Percentiles rank a stretch among this genome's conserved stretches.
Evolutionary conservation across 306 rosid genomes (phyloP).

Genomic region (Oxytropis ochrocephala): DNA sequence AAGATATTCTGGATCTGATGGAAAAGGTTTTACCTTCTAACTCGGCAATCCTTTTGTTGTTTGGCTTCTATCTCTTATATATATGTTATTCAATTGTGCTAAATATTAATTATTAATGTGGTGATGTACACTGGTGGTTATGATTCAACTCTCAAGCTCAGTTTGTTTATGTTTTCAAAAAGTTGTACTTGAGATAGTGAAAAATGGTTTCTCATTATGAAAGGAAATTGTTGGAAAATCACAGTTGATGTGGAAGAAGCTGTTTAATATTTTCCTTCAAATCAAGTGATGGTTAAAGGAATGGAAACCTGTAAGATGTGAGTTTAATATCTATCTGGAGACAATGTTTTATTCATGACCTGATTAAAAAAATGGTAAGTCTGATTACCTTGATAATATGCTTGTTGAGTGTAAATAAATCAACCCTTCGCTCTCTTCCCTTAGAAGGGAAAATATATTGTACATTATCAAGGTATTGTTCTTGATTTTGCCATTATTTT

Average conservation of each 20-base stretch:
- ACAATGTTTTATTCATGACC: neutral
- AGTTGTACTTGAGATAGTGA: no score
- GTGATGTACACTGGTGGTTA: neutral
- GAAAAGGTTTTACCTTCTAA: constrained; percentile 99
- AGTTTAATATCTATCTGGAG: neutral
- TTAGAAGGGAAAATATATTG: neutral
- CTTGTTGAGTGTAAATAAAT: neutral
- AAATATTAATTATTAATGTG: neutral
- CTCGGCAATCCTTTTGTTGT: constrained; percentile 11
- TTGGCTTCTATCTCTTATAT: constrained; percentile 10
- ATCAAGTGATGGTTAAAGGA: neutral
- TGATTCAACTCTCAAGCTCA: neutral
- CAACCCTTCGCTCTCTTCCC: neutral
- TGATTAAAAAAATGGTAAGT: neutral
- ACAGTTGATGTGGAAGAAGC: neutral
- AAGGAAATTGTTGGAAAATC: neutral
- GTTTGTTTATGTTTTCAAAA: neutral
- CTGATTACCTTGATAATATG: constrained; percentile 13
- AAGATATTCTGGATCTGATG: constrained; percentile 89
- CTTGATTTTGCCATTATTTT: no score
- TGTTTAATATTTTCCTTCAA: neutral
- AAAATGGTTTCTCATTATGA: neutral
- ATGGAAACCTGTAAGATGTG: neutral
- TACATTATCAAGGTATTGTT: no score
- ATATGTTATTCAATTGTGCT: neutral